These are phyloP conservation scores for Kwoniella dejecticola DNA, from an alignment of 768 basidiomycete species.

Conservation along the genomic window DNA sequence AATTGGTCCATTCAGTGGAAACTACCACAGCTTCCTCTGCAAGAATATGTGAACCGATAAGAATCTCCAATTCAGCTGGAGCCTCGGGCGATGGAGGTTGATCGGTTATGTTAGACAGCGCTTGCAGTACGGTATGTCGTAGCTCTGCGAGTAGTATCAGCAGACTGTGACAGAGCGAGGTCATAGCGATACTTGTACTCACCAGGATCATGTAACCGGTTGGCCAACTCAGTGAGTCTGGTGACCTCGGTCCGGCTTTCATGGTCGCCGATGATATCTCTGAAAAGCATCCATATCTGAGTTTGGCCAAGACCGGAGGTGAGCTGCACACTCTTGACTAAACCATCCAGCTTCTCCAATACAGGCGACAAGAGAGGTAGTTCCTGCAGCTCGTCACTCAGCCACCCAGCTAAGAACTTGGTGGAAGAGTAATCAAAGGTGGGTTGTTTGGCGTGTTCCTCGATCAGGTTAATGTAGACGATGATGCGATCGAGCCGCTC, in stretches of 20 bases:
- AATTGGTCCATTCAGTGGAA: conserved; percentile 16
- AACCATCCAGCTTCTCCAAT: conserved; percentile 40
- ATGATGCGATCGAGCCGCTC: conserved; percentile 29
- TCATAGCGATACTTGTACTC: no score
- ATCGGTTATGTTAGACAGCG: conserved; percentile 18
- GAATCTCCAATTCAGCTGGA: conserved; percentile 5
- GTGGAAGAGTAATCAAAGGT: conserved; percentile 69
- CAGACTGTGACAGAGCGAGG: no score
- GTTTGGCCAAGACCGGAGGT: conserved; percentile 73
- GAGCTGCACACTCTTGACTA: conserved; percentile 63
- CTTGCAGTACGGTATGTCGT: conserved; percentile 20
- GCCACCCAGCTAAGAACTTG: conserved; percentile 64
- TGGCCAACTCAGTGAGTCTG: conserved; percentile 3
- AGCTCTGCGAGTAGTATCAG: conserved; percentile 17
- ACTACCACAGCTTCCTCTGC: neutral
- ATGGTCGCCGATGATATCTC: conserved; percentile 19
- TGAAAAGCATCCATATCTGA: conserved; percentile 66
- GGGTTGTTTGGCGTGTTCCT: conserved; percentile 55
- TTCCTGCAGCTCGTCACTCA: conserved; percentile 58
- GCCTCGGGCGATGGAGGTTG: neutral
- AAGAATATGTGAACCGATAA: conserved; percentile 5
- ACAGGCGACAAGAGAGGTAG: conserved; percentile 14
- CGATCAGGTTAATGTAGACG: conserved; percentile 57
- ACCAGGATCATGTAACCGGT: conserved; percentile 18
- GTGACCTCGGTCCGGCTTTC: neutral